phyloP scores from a whole-genome alignment of 2,329 filamentous ascomycete species.

The Neophaeococcomyces mojaviensis region DNA sequence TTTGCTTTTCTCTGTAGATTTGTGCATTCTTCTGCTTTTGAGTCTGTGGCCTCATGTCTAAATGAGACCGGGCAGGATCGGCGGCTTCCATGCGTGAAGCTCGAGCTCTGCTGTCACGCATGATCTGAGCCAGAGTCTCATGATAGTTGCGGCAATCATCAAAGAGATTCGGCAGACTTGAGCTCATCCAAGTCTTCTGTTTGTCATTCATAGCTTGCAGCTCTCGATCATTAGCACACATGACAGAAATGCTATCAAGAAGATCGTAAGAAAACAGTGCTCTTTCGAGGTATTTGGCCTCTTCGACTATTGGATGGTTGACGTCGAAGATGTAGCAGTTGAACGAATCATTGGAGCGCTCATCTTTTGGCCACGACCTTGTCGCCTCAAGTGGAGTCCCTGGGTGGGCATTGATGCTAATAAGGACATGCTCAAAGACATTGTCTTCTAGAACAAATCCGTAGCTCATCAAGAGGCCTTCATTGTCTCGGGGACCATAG shows the following conservation, averaged over 20 bases:
- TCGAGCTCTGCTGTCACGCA: conserved; percentile 35
- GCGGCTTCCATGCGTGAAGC: conserved; percentile 29
- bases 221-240: conserved; percentile 37
- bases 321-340: conserved; percentile 40
- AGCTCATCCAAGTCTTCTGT: conserved; percentile 20
- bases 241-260: conserved; percentile 34
- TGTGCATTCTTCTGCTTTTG: conserved; percentile 36
- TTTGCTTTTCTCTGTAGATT: conserved; percentile 36
- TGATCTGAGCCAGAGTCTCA: conserved; percentile 35
- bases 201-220: conserved; percentile 23
- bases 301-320: conserved; percentile 35
- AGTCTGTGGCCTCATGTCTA: conserved; percentile 26
- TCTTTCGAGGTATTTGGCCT: conserved; percentile 30
- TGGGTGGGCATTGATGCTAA: conserved; percentile 33
- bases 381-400: conserved; percentile 33
- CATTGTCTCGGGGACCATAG: conserved; percentile 69
- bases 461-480: conserved; percentile 49
- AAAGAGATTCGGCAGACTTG: conserved; percentile 15
- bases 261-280: conserved; percentile 37
- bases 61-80: conserved; percentile 13
- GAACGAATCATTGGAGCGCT: conserved; percentile 29
- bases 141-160: conserved; percentile 30
- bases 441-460: conserved; percentile 39
- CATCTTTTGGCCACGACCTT: conserved; percentile 25
- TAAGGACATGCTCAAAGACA: conserved; percentile 37